Percentiles rank a stretch among this genome's conserved stretches.
Evolutionary conservation across 768 basidiomycete species (phyloP).

Genomic region (Mycena maculata): DNA sequence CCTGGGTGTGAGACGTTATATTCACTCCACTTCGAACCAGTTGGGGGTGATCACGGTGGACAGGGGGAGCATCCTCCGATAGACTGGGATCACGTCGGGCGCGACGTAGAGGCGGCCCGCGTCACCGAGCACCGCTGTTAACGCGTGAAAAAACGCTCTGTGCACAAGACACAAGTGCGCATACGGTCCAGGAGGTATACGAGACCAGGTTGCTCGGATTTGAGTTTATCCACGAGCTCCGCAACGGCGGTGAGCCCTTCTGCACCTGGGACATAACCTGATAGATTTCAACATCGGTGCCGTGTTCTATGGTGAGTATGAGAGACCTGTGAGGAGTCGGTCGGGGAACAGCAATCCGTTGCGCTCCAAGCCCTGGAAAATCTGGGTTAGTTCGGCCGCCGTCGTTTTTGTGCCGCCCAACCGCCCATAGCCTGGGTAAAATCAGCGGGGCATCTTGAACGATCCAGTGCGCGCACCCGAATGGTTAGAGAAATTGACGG

Average conservation of each 20-base stretch:
- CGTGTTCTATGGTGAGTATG: neutral
- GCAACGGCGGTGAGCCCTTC: constrained; percentile 78
- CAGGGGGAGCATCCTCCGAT: constrained; percentile 81
- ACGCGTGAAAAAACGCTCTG: neutral
- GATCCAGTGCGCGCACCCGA: constrained; percentile 63
- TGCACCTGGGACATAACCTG: constrained; percentile 91
- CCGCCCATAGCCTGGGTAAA: constrained; percentile 78
- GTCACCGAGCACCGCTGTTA: constrained; percentile 93
- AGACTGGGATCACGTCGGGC: constrained; percentile 86
- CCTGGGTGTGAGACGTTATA: constrained; percentile 16
- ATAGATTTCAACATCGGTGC: constrained; percentile 7
- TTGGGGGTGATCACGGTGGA: constrained; percentile 97
- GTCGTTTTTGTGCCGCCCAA: constrained; percentile 84
- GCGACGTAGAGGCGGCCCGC: constrained; percentile 90
- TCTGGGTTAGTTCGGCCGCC: constrained; percentile 77
- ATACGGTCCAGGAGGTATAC: constrained; percentile 94
- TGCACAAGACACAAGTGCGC: constrained; percentile 42
- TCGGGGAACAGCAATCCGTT: constrained; percentile 81
- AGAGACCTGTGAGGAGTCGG: constrained; percentile 81
- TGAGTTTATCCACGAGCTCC: constrained; percentile 70
- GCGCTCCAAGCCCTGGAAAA: constrained; percentile 78
- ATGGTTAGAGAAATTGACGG: constrained; percentile 96
- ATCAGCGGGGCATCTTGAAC: neutral
- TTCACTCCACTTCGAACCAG: constrained; percentile 97
- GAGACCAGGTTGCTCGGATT: constrained; percentile 64